Evolutionary conservation across 176 grass and related monocot genomes (phyloP), one percentile per base, ranked within the genome.

Genomic region (Puccinellia tenuiflora): DNA sequence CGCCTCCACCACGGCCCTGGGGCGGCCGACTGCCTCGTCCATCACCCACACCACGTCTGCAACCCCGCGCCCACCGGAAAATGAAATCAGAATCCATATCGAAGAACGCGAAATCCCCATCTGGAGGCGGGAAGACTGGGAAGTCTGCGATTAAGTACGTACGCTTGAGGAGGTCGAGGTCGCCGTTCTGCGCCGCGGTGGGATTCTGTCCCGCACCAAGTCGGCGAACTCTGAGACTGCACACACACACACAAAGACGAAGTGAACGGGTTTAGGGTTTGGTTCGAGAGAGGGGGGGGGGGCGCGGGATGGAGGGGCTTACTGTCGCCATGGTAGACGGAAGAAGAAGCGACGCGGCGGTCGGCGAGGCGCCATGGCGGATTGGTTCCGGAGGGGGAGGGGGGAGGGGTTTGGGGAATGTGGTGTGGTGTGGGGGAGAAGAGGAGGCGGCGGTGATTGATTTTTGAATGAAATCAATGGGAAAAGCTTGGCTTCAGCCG

Each of bases 11-110:
- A 56, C 69, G 54, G 75, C 69, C 55, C 40, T 74, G 20, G 60
- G 81, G 53, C 81, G 55, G 12, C 81, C 81, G 21, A 18, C 61
- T 0, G 69, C 69, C 26, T 83, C 73, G 59, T 83, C 81, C 39
- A 83, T 40, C 42, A 20, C 31, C 17, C 3, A 0, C 64, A 83
- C 54, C 40, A 75, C 20, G 40, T 13, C 68, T 75, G 40, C 40
- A 43, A 43, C 10, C 35, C 35, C 35, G 35, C 35, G 4, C 10
- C 9, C 40, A 12, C 9, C 39, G 39, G 39, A 65, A 37, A 25
- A 12, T 3, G 1, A 21, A 34, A 37, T 66, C 31, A 66, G 63
- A 20, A 65, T 16, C 7, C 35, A 2, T 38, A 38, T 38, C 56
- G 56, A 5, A 26, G 10, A 10, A 5, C 35, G 35, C 35, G 35